These are phyloP conservation scores for Schwanniomyces etchellsii DNA, from an alignment of 1,139 yeast species.

Conservation along the genomic window DNA sequence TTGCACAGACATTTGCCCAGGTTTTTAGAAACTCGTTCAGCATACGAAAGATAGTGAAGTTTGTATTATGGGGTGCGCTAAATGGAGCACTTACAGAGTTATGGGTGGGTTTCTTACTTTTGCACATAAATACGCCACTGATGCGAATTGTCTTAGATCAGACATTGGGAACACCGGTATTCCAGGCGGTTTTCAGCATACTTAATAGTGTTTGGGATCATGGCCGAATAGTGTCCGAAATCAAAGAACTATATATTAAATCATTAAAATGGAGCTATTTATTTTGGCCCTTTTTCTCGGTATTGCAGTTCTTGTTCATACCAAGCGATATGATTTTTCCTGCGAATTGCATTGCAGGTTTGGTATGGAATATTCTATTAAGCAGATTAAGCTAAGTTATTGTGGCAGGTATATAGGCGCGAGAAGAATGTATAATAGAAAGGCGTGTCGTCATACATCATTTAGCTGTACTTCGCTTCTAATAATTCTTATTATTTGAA, in stretches of 20 bases:
- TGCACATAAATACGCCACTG: constrained; percentile 25
- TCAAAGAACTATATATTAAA: constrained; percentile 33
- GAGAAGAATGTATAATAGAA: not conserved
- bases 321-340: constrained; percentile 50
- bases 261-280: constrained; percentile 50
- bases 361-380: constrained; percentile 52
- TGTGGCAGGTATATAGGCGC: not conserved
- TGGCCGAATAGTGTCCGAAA: constrained; percentile 26
- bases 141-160: constrained; percentile 49
- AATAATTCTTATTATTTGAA: constrained; percentile 15
- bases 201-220: constrained; percentile 54
- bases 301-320: constrained; percentile 42
- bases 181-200: constrained; percentile 47
- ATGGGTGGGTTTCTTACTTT: constrained; percentile 51
- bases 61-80: constrained; percentile 55
- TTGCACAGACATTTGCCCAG: constrained; percentile 57
- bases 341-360: constrained; percentile 49
- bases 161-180: constrained; percentile 46
- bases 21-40: constrained; percentile 35
- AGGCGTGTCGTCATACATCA: not conserved
- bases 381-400: constrained; percentile 23
- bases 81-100: constrained; percentile 52
- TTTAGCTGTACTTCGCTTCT: not conserved
- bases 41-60: constrained; percentile 40
- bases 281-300: constrained; percentile 56